Base-by-base conservation (phyloP, 2,329 filamentous ascomycete genomes). In the Penicillium sp. region DNA sequence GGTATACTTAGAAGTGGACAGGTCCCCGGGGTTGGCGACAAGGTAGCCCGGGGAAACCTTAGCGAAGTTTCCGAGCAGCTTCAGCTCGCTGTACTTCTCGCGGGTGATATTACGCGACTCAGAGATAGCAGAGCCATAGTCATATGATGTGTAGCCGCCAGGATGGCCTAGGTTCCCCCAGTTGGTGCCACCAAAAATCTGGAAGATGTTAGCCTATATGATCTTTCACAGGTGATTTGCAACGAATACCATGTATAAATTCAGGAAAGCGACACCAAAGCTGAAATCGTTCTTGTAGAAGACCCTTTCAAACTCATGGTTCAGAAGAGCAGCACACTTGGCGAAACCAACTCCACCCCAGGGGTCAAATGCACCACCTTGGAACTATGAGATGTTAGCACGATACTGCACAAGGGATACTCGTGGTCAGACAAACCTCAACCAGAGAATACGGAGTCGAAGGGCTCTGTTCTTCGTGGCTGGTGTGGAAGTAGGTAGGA, bases 11-110 rank as follows among this genome's bases (percentile, higher is more conserved):
- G 65, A 62, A 6, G 69, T 74, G 7, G 71, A 74, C 35, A 70
- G 43, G 66, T 81, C 78, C 11, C 83, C 82, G 1, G 87, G 83
- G 0, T 78, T 80, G 0, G 87, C 84, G 2, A 84, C 84, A 19
- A 92, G 77, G 68, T 91, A 93, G 0, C 84, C 85, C 0, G 89
- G 88, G 0, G 89, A 91, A 0, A 87, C 89, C 67, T 88, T 88
- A 55, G 91, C 75, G 74, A 94, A 94, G 67, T 91, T 89, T 28
- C 85, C 89, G 64, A 91, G 80, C 0, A 94, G 83, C 70, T 94
- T 95, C 28, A 91, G 80, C 73, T 95, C 90, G 45, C 87, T 88
- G 73, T 92, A 94, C 73, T 94, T 94, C 71, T 93, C 89, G 1
- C 90, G 84, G 30, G 82, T 78, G 3, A 94, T 79, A 1, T 83